These are phyloP conservation scores for Durusdinium trenchii DNA, from an alignment of 73 alveolate species.

Conservation along the genomic window DNA sequence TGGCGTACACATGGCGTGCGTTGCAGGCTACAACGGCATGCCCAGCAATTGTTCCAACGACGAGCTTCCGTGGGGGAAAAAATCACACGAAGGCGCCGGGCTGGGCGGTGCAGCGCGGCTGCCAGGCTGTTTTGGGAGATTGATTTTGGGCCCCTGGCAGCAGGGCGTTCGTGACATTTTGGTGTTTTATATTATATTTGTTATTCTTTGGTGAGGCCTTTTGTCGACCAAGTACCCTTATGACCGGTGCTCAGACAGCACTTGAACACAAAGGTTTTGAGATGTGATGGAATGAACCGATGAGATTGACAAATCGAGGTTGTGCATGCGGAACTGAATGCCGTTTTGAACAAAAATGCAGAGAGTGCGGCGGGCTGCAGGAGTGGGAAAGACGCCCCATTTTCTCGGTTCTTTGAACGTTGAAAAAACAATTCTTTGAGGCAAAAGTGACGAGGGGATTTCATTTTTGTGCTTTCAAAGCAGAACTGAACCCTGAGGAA, in stretches of 20 bases:
- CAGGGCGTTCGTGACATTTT: too few species aligned
- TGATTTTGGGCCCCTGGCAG: too few species aligned
- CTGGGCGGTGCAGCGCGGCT: too few species aligned
- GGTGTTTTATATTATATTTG: too few species aligned
- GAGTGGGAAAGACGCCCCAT: too few species aligned
- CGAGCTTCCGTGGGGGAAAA: constrained; percentile 84
- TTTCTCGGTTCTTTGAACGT: background rate
- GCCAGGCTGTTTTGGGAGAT: too few species aligned
- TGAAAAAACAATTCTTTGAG: too few species aligned
- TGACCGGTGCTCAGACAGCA: background rate
- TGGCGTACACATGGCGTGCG: background rate
- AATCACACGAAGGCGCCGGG: background rate
- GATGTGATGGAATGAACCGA: background rate
- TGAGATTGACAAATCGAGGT: background rate
- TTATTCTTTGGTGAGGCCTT: background rate
- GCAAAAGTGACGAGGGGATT: too few species aligned
- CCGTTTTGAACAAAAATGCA: constrained; percentile 77
- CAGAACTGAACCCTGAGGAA: too few species aligned
- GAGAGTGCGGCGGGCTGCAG: constrained; percentile 88
- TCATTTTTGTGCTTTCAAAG: too few species aligned
- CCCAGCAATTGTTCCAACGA: constrained; percentile 78
- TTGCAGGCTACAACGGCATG: constrained; percentile 78
- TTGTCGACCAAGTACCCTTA: constrained; percentile 78
- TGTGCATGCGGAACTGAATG: constrained; percentile 82
- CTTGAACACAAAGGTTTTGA: background rate